Evolutionary conservation across 2,329 filamentous ascomycete genomes (phyloP).

Genomic region (Karstenula rhodostoma): DNA sequence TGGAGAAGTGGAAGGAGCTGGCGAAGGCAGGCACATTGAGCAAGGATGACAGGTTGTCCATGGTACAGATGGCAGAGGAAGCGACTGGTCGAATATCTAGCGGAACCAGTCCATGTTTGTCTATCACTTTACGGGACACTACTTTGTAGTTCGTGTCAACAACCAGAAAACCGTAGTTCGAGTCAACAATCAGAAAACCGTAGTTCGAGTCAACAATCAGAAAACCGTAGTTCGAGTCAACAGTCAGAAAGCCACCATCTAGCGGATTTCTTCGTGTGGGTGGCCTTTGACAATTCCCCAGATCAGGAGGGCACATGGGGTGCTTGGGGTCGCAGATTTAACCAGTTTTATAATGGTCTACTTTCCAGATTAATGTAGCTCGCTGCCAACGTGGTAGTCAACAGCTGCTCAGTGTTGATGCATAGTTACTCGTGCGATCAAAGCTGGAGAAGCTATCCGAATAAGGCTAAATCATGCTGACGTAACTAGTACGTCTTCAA

Average conservation of each 20-base stretch:
- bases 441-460: too few species aligned
- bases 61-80: constrained; percentile 41
- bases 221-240: too few species aligned
- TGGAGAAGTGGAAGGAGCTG: constrained; percentile 50
- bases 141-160: too few species aligned
- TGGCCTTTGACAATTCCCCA: background rate
- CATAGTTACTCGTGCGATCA: background rate
- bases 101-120: too few species aligned
- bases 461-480: background rate
- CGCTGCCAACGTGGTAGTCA: too few species aligned
- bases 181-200: too few species aligned
- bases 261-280: background rate
- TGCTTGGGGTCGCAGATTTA: too few species aligned
- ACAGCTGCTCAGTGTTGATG: background rate
- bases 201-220: too few species aligned
- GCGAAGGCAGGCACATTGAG: constrained; percentile 44
- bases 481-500: background rate
- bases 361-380: background rate
- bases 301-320: background rate
- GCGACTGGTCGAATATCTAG: background rate
- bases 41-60: constrained; percentile 42
- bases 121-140: too few species aligned
- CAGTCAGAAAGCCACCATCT: too few species aligned
- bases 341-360: too few species aligned
- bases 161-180: too few species aligned